Conservation (phyloP, 768 basidiomycete species). For the Rubroboletus pulcherrimus region DNA sequence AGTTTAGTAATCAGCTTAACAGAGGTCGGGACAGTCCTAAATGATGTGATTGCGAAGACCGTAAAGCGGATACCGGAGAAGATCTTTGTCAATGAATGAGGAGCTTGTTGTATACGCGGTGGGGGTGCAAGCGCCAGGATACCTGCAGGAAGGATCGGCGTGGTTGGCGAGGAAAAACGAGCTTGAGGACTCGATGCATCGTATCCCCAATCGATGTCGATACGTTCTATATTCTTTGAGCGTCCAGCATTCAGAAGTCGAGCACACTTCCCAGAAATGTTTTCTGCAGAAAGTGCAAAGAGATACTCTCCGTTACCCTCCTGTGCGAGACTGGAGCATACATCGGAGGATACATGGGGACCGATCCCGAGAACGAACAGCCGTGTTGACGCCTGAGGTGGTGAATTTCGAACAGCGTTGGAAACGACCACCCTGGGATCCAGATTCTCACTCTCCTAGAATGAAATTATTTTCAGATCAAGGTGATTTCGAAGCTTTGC, state of each 20-base stretch:
- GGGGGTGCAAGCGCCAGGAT: constrained; percentile 32
- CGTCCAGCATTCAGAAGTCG: constrained; percentile 49
- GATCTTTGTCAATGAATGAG: constrained; percentile 28
- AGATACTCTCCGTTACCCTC: constrained; percentile 50
- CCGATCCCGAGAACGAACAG: constrained; percentile 63
- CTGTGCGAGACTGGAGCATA: constrained; percentile 52
- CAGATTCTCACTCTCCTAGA: constrained; percentile 15
- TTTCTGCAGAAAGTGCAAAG: constrained; percentile 43
- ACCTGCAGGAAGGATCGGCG: constrained; percentile 12
- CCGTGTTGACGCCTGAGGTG: constrained; percentile 35
- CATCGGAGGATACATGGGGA: constrained; percentile 41
- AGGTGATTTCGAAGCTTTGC: neutral
- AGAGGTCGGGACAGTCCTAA: constrained; percentile 20
- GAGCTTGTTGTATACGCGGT: constrained; percentile 33
- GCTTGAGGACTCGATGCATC: neutral
- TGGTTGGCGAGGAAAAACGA: constrained; percentile 12
- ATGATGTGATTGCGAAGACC: constrained; percentile 31
- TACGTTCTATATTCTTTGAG: constrained; percentile 42
- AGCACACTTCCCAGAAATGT: constrained; percentile 47
- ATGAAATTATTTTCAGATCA: neutral
- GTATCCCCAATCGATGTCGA: constrained; percentile 48
- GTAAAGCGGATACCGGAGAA: constrained; percentile 35
- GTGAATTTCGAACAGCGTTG: constrained; percentile 32
- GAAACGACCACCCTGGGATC: constrained; percentile 8
- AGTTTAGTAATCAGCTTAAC: constrained; percentile 28